Percentiles rank a stretch among this genome's conserved stretches.
Evolutionary conservation across 805 yeast genomes (phyloP).

Genomic region (Tanozyma kutaoensis): DNA sequence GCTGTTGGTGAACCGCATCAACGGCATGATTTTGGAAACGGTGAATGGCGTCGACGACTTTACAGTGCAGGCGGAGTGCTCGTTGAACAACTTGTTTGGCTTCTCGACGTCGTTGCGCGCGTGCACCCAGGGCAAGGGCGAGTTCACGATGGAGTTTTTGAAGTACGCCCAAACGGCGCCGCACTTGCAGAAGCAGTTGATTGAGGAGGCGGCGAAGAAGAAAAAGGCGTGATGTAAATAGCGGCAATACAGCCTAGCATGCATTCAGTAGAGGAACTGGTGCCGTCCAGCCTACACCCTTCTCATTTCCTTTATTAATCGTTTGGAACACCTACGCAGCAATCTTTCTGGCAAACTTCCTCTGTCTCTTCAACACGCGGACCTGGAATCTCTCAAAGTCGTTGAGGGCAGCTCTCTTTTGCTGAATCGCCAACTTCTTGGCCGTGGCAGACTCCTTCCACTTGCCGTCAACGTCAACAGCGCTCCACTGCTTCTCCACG

Average conservation of each 20-base stretch:
- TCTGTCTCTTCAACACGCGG: slow-evolving; percentile 92
- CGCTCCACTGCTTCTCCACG: slow-evolving; percentile 87
- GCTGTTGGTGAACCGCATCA: slow-evolving; percentile 81
- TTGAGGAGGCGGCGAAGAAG: slow-evolving; percentile 55
- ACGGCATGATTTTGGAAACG: slow-evolving; percentile 88
- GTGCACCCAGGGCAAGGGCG: slow-evolving; percentile 97
- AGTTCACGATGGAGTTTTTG: slow-evolving; percentile 88
- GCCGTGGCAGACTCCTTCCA: slow-evolving; percentile 97
- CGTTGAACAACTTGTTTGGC: slow-evolving; percentile 94
- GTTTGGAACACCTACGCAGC: slow-evolving; percentile 96
- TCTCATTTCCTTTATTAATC: too few relatives aligned
- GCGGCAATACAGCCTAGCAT: too few relatives aligned
- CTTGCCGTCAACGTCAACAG: slow-evolving; percentile 76
- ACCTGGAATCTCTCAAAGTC: slow-evolving; percentile 99
- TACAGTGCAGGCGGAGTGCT: slow-evolving; percentile 86
- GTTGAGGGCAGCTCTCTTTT: slow-evolving; percentile 82
- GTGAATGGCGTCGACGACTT: slow-evolving; percentile 92
- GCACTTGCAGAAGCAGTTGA: slow-evolving; percentile 79
- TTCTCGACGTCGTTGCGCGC: slow-evolving; percentile 94
- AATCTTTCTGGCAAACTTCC: slow-evolving; percentile 90
- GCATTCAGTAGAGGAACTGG: too few relatives aligned
- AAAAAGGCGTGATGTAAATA: slow-evolving; percentile 3
- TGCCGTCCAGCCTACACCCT: too few relatives aligned
- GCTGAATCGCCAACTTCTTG: slow-evolving; percentile 91
- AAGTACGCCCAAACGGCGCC: slow-evolving; percentile 86